phyloP scores from a whole-genome alignment of 2,329 filamentous ascomycete species.

The Aspergillus candidus region DNA sequence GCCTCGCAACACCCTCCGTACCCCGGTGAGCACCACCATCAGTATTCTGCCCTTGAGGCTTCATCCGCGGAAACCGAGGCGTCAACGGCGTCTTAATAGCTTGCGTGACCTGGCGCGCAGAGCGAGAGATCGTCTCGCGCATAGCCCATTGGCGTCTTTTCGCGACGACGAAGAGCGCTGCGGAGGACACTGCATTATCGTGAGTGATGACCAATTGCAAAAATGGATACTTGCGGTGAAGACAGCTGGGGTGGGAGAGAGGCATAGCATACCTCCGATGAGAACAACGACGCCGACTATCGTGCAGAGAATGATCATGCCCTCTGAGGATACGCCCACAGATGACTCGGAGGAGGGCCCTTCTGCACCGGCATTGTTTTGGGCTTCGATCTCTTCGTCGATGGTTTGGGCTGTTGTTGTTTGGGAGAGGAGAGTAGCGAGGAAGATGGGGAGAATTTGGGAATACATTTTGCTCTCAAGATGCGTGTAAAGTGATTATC shows the following conservation, averaged over 20 bases:
- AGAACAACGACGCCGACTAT: slow-evolving; percentile 16
- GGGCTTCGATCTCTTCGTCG: slow-evolving; percentile 9
- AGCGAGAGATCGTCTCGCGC: slow-evolving; percentile 14
- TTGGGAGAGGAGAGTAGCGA: not conserved
- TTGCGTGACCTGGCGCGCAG: slow-evolving; percentile 10
- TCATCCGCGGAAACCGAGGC: slow-evolving; percentile 8
- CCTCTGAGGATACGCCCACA: slow-evolving; percentile 10
- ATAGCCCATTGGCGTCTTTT: slow-evolving; percentile 16
- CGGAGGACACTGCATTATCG: slow-evolving; percentile 10
- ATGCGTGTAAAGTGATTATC: no score
- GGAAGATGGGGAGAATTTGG: slow-evolving; percentile 1
- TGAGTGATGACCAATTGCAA: no score
- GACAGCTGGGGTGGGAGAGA: not conserved
- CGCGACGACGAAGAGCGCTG: slow-evolving; percentile 14
- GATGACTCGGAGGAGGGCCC: slow-evolving; percentile 4
- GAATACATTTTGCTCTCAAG: no score
- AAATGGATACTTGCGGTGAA: no score
- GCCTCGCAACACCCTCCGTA: not conserved
- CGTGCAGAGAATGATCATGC: slow-evolving; percentile 16
- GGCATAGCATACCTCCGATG: slow-evolving; percentile 13
- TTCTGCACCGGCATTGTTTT: slow-evolving; percentile 10
- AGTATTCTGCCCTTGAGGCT: not conserved
- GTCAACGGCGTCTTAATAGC: slow-evolving; percentile 14
- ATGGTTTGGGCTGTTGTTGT: slow-evolving; percentile 7
- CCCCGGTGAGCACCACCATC: no score